Evolutionary conservation across 2,329 filamentous ascomycete genomes (phyloP).

Genomic region (Berkeleyomyces basicola): DNA sequence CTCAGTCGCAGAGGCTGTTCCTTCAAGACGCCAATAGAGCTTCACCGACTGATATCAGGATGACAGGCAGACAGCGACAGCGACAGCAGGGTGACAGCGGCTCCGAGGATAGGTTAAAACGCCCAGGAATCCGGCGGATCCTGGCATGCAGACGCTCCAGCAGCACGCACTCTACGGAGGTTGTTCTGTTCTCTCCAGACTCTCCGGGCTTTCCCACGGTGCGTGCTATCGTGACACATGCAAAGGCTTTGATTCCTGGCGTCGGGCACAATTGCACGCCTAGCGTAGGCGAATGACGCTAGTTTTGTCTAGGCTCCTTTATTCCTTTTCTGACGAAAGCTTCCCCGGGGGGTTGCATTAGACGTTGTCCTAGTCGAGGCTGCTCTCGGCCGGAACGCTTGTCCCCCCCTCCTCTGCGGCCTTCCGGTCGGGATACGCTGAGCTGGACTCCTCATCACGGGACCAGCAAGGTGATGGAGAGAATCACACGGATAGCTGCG

Average conservation of each 20-base stretch:
- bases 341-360: neutral
- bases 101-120: too few relatives aligned
- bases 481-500: neutral
- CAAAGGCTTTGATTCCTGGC: constrained; percentile 5
- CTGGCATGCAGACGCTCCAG: neutral
- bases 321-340: neutral
- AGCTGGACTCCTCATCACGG: neutral
- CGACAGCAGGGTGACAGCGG: neutral
- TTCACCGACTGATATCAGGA: neutral
- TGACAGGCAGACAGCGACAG: neutral
- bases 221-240: neutral
- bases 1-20: neutral
- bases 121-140: neutral
- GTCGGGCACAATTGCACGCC: constrained; percentile 15
- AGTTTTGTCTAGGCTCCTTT: neutral
- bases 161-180: neutral
- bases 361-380: neutral
- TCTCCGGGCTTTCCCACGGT: neutral
- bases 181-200: neutral
- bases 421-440: neutral
- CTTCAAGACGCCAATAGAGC: neutral
- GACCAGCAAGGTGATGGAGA: neutral
- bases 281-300: constrained; percentile 22
- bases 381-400: neutral
- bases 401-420: neutral